Evolutionary conservation across 208 protist genomes (phyloP).

Genomic region (Wallacemonas sp.): DNA sequence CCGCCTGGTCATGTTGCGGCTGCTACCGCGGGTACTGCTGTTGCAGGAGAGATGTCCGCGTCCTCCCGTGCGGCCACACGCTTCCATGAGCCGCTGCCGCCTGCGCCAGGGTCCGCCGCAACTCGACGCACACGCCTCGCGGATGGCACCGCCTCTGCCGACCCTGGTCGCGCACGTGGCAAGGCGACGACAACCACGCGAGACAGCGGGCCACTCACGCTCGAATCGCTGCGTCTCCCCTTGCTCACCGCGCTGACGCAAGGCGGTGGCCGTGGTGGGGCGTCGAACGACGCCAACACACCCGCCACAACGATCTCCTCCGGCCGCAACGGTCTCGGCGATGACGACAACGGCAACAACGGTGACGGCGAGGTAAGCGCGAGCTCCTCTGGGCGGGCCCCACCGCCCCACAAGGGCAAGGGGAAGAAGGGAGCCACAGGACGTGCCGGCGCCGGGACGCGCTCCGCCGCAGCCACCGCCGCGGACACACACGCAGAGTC

Average conservation of each 20-base stretch:
- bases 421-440: too few species aligned
- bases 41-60: not conserved
- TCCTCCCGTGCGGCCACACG: not conserved
- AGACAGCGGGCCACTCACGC: not conserved
- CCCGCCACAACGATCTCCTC: not conserved
- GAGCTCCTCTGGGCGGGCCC: too few species aligned
- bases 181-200: not conserved
- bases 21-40: not conserved
- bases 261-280: not conserved
- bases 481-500: not conserved
- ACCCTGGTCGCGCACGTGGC: too few species aligned
- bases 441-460: not conserved
- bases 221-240: not conserved
- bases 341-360: not conserved
- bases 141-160: not conserved
- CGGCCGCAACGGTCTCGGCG: not conserved
- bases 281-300: not conserved
- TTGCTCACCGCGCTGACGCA: not conserved
- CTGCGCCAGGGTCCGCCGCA: not conserved
- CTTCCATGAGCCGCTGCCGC: not conserved
- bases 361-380: too few species aligned
- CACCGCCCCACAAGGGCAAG: not conserved
- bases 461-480: not conserved
- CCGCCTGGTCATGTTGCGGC: not conserved
- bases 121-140: not conserved